phyloP scores from a whole-genome alignment of 169 alveolate species.

The Eimeria praecox region DNA sequence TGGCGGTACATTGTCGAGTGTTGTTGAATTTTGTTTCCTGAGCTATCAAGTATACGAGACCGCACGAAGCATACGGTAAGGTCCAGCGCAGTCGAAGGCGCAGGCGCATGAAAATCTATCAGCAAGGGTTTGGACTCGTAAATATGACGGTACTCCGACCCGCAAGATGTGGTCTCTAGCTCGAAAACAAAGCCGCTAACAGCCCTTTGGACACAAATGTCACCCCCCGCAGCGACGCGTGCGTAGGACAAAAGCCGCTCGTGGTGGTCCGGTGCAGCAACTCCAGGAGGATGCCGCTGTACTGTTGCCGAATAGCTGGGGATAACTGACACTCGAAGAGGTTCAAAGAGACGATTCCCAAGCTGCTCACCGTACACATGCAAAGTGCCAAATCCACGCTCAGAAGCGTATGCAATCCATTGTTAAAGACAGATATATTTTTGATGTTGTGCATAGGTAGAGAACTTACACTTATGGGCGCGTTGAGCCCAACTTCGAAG shows the following conservation, averaged over 20 bases:
- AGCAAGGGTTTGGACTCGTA: conserved; percentile 67
- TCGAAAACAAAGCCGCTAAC: conserved; percentile 62
- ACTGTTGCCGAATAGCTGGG: neutral
- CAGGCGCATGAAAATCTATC: conserved; percentile 32
- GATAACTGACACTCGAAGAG: conserved; percentile 46
- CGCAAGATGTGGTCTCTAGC: conserved; percentile 54
- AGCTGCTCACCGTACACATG: conserved; percentile 26
- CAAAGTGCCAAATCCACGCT: neutral
- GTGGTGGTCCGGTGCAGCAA: conserved; percentile 8
- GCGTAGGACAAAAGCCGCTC: neutral
- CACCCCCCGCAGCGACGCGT: conserved; percentile 63
- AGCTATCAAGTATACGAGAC: conserved; percentile 40
- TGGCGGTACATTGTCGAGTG: conserved; percentile 59
- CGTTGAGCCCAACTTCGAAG: conserved; percentile 75
- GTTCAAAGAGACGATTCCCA: conserved; percentile 78
- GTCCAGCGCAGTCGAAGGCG: conserved; percentile 54
- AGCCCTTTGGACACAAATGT: conserved; percentile 60
- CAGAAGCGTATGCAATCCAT: neutral
- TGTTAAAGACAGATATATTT: neutral
- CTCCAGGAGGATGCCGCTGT: conserved; percentile 15
- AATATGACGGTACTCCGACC: conserved; percentile 46
- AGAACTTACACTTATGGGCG: conserved; percentile 71
- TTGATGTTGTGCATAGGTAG: neutral
- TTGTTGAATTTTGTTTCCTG: conserved; percentile 55
- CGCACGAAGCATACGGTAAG: conserved; percentile 30